A percentile compares a stretch with the other conserved stretches of the same genome.
These are phyloP conservation scores for Tuber brumale DNA, from an alignment of 495 filamentous ascomycete species.

Conservation along the genomic window DNA sequence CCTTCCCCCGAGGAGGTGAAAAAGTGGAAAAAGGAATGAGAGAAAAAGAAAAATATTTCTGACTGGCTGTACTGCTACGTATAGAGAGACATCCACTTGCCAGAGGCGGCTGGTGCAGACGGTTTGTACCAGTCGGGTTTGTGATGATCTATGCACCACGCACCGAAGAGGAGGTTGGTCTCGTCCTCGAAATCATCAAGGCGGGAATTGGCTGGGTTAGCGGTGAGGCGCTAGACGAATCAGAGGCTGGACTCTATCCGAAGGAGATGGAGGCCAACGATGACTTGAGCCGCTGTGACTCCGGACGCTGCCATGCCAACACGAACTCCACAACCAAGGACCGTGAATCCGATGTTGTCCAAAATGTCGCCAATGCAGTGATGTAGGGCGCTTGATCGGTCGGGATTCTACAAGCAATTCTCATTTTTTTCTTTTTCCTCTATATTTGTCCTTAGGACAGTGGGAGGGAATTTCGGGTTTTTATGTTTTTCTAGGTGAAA, in stretches of 20 bases:
- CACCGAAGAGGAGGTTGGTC: conserved; percentile 58
- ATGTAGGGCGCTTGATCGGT: conserved; percentile 28
- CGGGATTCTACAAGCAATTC: neutral
- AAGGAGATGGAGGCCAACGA: conserved; percentile 9
- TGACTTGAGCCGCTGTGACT: conserved; percentile 5
- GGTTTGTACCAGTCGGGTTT: conserved; percentile 61
- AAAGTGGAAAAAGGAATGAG: neutral
- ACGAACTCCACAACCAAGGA: conserved; percentile 10
- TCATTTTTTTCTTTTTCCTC: conserved; percentile 1
- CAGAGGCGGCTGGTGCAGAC: conserved; percentile 50
- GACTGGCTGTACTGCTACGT: conserved; percentile 18
- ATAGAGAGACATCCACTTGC: conserved; percentile 72
- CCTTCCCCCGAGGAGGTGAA: neutral
- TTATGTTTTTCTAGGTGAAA: neutral
- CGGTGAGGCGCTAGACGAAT: conserved; percentile 38
- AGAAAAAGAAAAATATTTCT: conserved; percentile 15
- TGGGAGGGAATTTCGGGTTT: neutral
- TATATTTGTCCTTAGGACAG: neutral
- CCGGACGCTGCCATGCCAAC: conserved; percentile 9
- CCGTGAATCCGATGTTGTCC: conserved; percentile 21
- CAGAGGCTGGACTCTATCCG: neutral
- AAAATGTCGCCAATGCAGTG: conserved; percentile 25
- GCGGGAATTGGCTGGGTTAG: conserved; percentile 65
- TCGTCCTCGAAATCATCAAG: conserved; percentile 63
- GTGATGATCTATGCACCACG: conserved; percentile 80